Evolutionary conservation across 1,139 yeast genomes (phyloP), one percentile per base, ranked within the genome.

Genomic region (Suhomyces bolitotheri): DNA sequence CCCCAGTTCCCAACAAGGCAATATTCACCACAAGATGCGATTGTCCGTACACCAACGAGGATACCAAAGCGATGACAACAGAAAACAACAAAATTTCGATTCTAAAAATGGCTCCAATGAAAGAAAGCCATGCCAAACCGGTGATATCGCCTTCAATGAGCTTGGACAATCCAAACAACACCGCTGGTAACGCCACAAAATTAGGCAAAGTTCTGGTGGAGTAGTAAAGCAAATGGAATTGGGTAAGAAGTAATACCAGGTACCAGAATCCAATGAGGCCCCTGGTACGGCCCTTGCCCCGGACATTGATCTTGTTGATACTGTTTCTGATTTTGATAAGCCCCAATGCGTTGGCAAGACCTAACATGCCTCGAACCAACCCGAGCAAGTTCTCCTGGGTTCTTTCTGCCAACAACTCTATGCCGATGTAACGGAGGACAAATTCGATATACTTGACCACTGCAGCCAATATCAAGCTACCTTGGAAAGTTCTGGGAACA

Each of bases 401-500:
- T 9, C 41, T 53, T 12, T 43, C 40, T 21, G 43, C 32, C 5
- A 51, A 27, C 22, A 64, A 41, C 17, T 54, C 43, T 13, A 48
- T 32, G 1, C 61, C 61, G 8, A 60, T 31, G 4, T 49, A 21
- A 1, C 49, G 12, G 21, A 44, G 28, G 11, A 48, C 30, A 4
- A 43, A 40, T 22, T 73, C 72, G 33, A 71, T 56, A 1, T 42
- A 46, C 64, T 58, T 40, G 13, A 58, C 51, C 1, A 76, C 35
- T 0, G 56, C 52, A 0, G 87, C 70, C 7, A 88, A 47, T 1
- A 76, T 42, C 37, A 82, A 48, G n/a, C 95, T 73, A 2, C 96
- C 96, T 6, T 87, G 54, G 49, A 89, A 90, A 0, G 96, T 77
- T 36, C 97, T 69, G 15, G 96, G 96, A 4, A 90, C 96, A 2